Evolutionary conservation across 2,329 filamentous ascomycete species (phyloP).

Genomic region (Phyllosticta citrichinensis): DNA sequence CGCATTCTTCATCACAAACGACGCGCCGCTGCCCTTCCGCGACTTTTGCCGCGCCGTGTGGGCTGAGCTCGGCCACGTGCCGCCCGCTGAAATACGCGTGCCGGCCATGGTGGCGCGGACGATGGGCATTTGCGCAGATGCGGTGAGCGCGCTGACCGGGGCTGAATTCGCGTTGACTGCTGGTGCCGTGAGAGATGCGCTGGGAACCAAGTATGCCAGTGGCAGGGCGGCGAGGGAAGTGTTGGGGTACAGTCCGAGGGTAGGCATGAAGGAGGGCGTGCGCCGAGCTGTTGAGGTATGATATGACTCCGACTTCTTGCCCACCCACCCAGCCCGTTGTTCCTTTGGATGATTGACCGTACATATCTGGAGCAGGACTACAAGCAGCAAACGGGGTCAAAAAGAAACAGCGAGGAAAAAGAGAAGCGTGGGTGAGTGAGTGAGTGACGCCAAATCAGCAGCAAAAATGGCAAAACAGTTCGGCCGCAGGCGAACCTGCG

Average conservation of each 20-base stretch:
- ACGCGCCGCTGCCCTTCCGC: constrained; percentile 82
- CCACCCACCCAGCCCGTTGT: background rate
- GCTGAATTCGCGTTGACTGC: constrained; percentile 38
- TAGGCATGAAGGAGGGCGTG: constrained; percentile 44
- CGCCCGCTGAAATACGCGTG: constrained; percentile 38
- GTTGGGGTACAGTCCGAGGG: constrained; percentile 42
- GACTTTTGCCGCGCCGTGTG: constrained; percentile 75
- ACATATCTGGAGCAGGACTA: background rate
- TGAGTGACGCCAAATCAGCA: no score
- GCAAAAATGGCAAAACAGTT: background rate
- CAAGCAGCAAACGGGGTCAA: background rate
- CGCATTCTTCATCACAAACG: constrained; percentile 85
- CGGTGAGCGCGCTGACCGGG: constrained; percentile 34
- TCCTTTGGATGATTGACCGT: no score
- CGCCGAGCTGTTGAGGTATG: constrained; percentile 4
- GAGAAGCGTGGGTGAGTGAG: background rate
- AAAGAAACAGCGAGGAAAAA: background rate
- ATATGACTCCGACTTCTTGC: background rate
- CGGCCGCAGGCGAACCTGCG: no score
- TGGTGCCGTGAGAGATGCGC: constrained; percentile 47
- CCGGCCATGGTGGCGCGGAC: constrained; percentile 40
- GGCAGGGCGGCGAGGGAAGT: constrained; percentile 42
- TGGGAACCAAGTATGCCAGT: constrained; percentile 43
- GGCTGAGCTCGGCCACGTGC: constrained; percentile 48
- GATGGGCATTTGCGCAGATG: constrained; percentile 38